Evolutionary conservation across 2,329 filamentous ascomycete genomes (phyloP), one percentile per base, ranked within the genome.

Genomic region (Trichoderma breve): DNA sequence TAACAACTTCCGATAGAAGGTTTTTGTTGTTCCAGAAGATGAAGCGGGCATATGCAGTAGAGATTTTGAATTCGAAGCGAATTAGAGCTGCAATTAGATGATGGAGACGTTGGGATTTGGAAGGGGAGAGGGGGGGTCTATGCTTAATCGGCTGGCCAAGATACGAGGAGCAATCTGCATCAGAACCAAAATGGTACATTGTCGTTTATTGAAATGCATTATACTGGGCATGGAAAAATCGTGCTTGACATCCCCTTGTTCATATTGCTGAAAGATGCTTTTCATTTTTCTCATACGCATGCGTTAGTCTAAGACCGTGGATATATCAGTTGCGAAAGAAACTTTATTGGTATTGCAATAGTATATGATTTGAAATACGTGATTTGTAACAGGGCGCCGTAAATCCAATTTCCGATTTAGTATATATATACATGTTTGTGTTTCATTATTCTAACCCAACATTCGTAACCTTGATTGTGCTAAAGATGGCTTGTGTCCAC

Each of bases 1-100:
- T 82, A 90, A 90, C 83, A 90, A 90, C 84, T 90, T 89, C 81
- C 86, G 88, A 77, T 90, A 77, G 43, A 62, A 21, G 57, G 57
- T 15, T 30, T 9, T 34, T 47, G 12, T n/a, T 61, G 18, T 34
- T 61, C 47, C 47, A 36, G 26, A 34, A 51, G 66, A 34, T 70
- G 66, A 70, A 70, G 28, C 57, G 57, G 67, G 67, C 57, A 70
- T 70, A 51, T 53, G 67, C 67, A 70, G 57, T 70, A 70, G 39
- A 70, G 55, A 51, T 62, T 70, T 70, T 70, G 57, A 62, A 77
- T 67, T 71, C 39, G 30, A 70, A 47, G 47, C 53, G 30, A 65
- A 53, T 34, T 63, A 72, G 58, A 67, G 60, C 34, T 63, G 61
- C 68, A 24, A 32, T 26, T 60, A 47, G 65, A 62, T 32, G 47